phyloP scores from a whole-genome alignment of 2,329 filamentous ascomycete species.

The Leptographium radiaticola region DNA sequence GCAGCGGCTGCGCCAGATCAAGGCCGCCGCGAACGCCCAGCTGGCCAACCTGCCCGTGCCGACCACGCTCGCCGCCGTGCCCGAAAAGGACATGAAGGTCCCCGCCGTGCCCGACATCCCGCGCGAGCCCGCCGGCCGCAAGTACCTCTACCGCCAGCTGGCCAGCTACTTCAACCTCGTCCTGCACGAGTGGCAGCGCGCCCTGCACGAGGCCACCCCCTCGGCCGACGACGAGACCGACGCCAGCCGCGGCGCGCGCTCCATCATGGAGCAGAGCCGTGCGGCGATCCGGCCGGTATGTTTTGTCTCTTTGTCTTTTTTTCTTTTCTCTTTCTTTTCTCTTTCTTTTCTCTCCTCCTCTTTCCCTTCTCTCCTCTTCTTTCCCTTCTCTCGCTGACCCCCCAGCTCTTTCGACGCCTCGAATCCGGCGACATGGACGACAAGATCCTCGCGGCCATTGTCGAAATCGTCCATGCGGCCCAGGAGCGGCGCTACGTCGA shows the following conservation, averaged over 20 bases:
- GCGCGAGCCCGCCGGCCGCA: conserved; percentile 48
- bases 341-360: background rate
- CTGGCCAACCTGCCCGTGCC: conserved; percentile 57
- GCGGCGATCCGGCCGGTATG: conserved; percentile 70
- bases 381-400: background rate
- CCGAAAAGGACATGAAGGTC: conserved; percentile 83
- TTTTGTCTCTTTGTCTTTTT: background rate
- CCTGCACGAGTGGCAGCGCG: conserved; percentile 72
- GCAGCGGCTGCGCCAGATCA: conserved; percentile 56
- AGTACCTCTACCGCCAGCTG: conserved; percentile 73
- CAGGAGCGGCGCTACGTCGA: conserved; percentile 89
- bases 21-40: conserved; percentile 32
- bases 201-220: conserved; percentile 39
- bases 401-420: conserved; percentile 69
- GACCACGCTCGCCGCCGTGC: conserved; percentile 66
- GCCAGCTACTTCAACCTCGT: conserved; percentile 95
- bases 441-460: conserved; percentile 64
- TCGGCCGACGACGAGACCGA: conserved; percentile 47
- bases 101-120: conserved; percentile 32
- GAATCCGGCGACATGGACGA: conserved; percentile 71
- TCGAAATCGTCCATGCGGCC: conserved; percentile 84
- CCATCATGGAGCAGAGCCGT: conserved; percentile 74
- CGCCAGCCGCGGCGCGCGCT: conserved; percentile 68
- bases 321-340: background rate
- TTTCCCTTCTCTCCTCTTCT: background rate